Base-by-base conservation (phyloP, 768 basidiomycete species). In the Boletus sp. region DNA sequence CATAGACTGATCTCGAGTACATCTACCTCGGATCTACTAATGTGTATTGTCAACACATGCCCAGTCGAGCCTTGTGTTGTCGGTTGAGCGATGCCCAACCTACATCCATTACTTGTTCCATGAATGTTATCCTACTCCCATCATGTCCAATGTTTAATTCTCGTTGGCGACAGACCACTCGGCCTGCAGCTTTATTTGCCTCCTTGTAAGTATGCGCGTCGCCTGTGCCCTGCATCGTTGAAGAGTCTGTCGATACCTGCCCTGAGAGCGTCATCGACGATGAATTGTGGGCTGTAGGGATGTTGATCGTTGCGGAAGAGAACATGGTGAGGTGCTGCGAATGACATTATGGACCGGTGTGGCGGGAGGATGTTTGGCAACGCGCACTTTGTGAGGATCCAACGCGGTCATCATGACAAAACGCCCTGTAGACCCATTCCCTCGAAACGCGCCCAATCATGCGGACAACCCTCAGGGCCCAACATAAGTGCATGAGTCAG, bases 11-110 rank as follows among this genome's bases (percentile, higher is more conserved):
- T 51, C 30, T 50, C 42, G 11, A 59, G 54, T 58, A 63, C 38
- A 60, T 60, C 21, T 67, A 63, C 49, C 33, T 38, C 37, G 13
- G 38, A 50, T 13, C 39, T 21, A 48, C 44, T 70, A 64, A 70
- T 61, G 34, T 57, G 54, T 63, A 27, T 21, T 9, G 50, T 47
- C 41, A 40, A 47, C 50, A 15, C 45, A 51, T 60, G 34, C 27
- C 19, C 25, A 5, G 19, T 47, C 35, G 43, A 25, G 17, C 33
- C 6, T 27, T 9, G 27, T 19, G 49, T 35, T 21, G 34, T 51
- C 13, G 19, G 2, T 34, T 15, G 13, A 13, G 8, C 46, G 13
- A 25, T 5, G 34, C 11, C 10, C 21, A 51, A 34, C 17, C 9
- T 25, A 35, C 34, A 9, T 29, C n/a, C 29, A 29, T 11, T 35